A percentile compares a stretch with the other conserved stretches of the same genome.
These are phyloP conservation scores for Coelastrella sp. DNA, from an alignment of 139 green algal genomes.

Conservation along the genomic window DNA sequence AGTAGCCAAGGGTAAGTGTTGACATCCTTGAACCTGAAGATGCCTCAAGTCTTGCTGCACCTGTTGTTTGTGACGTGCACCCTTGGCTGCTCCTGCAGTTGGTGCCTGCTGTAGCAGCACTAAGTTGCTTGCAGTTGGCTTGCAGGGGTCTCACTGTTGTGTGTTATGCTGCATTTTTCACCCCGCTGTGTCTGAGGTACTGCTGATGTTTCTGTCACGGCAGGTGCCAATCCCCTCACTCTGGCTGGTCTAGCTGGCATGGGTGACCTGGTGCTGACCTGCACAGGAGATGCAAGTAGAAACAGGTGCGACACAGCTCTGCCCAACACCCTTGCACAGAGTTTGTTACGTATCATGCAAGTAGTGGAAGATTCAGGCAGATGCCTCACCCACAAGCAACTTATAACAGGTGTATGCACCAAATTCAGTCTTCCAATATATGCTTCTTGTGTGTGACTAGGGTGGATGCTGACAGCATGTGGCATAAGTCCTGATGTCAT, in stretches of 20 bases:
- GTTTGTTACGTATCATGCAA: not conserved
- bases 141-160: too few relatives aligned
- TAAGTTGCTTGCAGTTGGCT: too few relatives aligned
- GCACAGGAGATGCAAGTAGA: conserved; percentile 19
- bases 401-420: too few relatives aligned
- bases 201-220: not conserved
- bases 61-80: not conserved
- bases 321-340: not conserved
- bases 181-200: not conserved
- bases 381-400: too few relatives aligned
- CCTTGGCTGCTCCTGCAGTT: not conserved
- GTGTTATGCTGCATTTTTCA: too few relatives aligned
- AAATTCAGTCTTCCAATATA: too few relatives aligned
- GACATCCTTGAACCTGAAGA: not conserved
- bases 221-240: conserved; percentile 27
- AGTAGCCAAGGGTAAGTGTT: conserved; percentile 27
- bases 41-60: not conserved
- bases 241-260: conserved; percentile 19
- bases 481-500: not conserved
- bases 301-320: not conserved
- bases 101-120: too few relatives aligned
- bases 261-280: conserved; percentile 32
- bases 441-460: too few relatives aligned
- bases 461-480: too few relatives aligned
- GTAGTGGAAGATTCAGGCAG: too few relatives aligned